Evolutionary conservation across 352 stramenopile genomes (phyloP).

Genomic region (Hyaloperonospora arabidopsidis): DNA sequence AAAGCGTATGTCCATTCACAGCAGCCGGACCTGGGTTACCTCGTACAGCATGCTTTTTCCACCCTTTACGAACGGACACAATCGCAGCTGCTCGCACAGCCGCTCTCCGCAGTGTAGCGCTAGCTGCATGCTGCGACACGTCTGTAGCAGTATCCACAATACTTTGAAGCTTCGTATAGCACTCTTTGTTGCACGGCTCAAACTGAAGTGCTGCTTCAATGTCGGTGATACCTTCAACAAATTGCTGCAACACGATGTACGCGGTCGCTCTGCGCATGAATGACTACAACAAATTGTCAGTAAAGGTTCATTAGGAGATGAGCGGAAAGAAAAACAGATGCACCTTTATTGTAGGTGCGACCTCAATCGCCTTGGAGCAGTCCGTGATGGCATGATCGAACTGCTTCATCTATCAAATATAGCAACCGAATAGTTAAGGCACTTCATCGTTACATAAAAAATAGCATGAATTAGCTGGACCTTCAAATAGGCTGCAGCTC

Average conservation of each 20-base stretch:
- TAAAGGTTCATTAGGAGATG: background rate
- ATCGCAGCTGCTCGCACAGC: conserved; percentile 27
- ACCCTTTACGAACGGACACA: conserved; percentile 36
- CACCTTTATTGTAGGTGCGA: conserved; percentile 56
- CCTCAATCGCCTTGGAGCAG: conserved; percentile 37
- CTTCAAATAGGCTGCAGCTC: conserved; percentile 57
- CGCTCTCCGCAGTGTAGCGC: conserved; percentile 14
- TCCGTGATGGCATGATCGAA: conserved; percentile 38
- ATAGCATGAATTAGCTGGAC: conserved; percentile 10
- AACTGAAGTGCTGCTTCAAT: conserved; percentile 34
- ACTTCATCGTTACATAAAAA: background rate
- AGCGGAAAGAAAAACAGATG: background rate
- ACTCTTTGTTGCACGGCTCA: conserved; percentile 52
- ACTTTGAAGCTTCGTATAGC: conserved; percentile 27
- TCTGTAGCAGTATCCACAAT: conserved; percentile 22
- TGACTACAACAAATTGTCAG: conserved; percentile 24
- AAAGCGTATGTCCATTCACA: conserved; percentile 60
- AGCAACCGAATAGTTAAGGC: background rate
- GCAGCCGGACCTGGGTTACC: conserved; percentile 59
- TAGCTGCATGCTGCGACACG: background rate
- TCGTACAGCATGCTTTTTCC: conserved; percentile 34
- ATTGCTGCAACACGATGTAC: conserved; percentile 23
- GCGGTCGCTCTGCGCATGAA: conserved; percentile 52
- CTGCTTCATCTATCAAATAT: conserved; percentile 26
- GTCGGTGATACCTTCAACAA: conserved; percentile 33